phyloP scores from a whole-genome alignment of 2,329 filamentous ascomycete genomes.

The Aureobasidium sp. region DNA sequence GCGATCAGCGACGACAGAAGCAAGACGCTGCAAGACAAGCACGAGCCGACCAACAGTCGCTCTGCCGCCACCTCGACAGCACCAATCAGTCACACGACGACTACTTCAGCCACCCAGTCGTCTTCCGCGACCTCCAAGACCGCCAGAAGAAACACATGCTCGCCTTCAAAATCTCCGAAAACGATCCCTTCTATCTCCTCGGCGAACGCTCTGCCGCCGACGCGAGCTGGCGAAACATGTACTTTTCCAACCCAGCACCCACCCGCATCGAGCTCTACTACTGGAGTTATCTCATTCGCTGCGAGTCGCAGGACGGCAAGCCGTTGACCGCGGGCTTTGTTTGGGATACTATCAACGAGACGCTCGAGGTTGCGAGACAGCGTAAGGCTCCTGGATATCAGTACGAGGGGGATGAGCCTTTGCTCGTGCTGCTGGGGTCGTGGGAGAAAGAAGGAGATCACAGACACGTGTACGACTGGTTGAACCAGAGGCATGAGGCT shows the following conservation, averaged over 20 bases:
- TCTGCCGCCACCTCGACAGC: background rate
- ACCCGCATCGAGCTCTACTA: slow-evolving; percentile 10
- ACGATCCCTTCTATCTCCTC: slow-evolving; percentile 8
- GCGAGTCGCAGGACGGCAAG: slow-evolving; percentile 10
- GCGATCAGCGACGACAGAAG: slow-evolving; percentile 7
- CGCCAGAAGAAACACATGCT: slow-evolving; percentile 9
- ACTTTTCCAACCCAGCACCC: slow-evolving; percentile 8
- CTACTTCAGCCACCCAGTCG: slow-evolving; percentile 2
- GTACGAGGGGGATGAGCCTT: slow-evolving; percentile 5
- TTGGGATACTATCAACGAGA: slow-evolving; percentile 8
- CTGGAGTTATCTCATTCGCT: slow-evolving; percentile 10
- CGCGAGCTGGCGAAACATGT: slow-evolving; percentile 9
- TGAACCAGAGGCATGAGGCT: slow-evolving; percentile 9
- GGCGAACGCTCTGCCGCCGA: background rate
- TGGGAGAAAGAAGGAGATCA: slow-evolving; percentile 5
- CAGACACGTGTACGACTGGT: slow-evolving; percentile 10
- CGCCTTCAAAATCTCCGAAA: slow-evolving; percentile 9
- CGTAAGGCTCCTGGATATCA: slow-evolving; percentile 8
- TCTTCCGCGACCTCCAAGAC: slow-evolving; percentile 10
- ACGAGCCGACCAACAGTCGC: background rate
- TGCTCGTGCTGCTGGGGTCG: slow-evolving; percentile 8
- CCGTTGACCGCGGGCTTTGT: slow-evolving; percentile 8
- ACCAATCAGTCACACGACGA: background rate
- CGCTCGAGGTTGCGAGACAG: slow-evolving; percentile 7
- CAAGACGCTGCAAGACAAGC: background rate